Evolutionary conservation across 306 rosid species (phyloP), one percentile per base, ranked within the genome.

Genomic region (Cicer judaicum): DNA sequence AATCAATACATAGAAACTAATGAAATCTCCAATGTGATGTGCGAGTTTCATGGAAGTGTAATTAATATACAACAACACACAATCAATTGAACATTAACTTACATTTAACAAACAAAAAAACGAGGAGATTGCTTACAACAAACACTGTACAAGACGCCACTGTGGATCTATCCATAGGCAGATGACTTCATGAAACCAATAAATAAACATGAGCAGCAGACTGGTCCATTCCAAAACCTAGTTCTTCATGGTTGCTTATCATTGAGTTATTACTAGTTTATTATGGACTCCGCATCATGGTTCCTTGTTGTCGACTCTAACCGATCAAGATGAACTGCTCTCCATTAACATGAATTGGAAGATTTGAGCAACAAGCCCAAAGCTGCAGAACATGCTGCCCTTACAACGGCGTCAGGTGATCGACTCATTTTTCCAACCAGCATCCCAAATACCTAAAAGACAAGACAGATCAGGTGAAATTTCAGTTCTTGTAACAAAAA

Each of bases 301-400:
- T 60, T 80, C 75, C 83, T 86, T 59, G 64, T 41, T 9, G 57
- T 18, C 19, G 89, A 86, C n/a, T 90, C 97, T 14, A 42, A 18
- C 8, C 78, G 88, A 79, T 91, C 92, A 19, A 80, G 82, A 48
- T 75, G 81, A 76, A 77, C 84, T 15, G 83, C 70, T 81, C 81
- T 82, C 91, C 89, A 91, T 13, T 89, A 85, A 71, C 68, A 73
- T 18, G 85, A 83, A 79, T 90, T 87, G 64, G 92, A 70, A 64
- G 89, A 91, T 84, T 94, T 94, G 56, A 91, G 79, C 55, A 94
- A 79, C 92, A 91, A 80, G 69, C 97, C 98, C 64, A 93, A 81
- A 39, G 98, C 92, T 5, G 92, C 81, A 65, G 91, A 87, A 78
- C 97, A 80, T 8, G 98, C 90, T 70, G 97, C 97, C 88, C 98